phyloP scores from a whole-genome alignment of 164 flowering plant genomes.

The Vitis riparia region DNA sequence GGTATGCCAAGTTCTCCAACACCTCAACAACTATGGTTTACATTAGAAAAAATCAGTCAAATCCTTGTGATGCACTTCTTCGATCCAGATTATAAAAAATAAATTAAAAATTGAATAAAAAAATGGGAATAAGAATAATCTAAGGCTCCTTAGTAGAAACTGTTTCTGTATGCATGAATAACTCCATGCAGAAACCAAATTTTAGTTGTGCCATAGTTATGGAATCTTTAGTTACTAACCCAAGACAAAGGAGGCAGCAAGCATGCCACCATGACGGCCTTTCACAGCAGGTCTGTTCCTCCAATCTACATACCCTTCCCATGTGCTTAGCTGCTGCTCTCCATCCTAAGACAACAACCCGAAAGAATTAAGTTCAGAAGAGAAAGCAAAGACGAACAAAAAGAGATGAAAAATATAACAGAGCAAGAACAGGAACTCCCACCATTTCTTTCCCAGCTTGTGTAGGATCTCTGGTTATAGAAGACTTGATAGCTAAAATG shows the following conservation, averaged over 20 bases:
- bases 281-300: conserved; percentile 57
- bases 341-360: conserved; percentile 29
- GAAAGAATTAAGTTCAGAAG: not conserved
- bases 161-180: not conserved
- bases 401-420: not conserved
- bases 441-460: conserved; percentile 13
- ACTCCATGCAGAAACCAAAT: no score
- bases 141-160: not conserved
- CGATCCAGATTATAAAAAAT: not conserved
- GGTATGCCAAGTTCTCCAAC: conserved; percentile 78
- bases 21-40: conserved; percentile 60
- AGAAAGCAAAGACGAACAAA: not conserved
- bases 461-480: not conserved
- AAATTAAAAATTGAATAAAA: not conserved
- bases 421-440: not conserved
- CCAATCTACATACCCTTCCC: conserved; percentile 78
- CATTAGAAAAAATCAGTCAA: not conserved
- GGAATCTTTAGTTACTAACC: conserved; percentile 31
- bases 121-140: not conserved
- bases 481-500: not conserved
- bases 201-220: no score
- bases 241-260: conserved; percentile 73
- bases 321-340: conserved; percentile 15
- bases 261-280: conserved; percentile 77
- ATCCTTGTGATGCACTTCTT: not conserved